Evolutionary conservation across 345 rosid species (phyloP).

Genomic region (Camelina neglecta): DNA sequence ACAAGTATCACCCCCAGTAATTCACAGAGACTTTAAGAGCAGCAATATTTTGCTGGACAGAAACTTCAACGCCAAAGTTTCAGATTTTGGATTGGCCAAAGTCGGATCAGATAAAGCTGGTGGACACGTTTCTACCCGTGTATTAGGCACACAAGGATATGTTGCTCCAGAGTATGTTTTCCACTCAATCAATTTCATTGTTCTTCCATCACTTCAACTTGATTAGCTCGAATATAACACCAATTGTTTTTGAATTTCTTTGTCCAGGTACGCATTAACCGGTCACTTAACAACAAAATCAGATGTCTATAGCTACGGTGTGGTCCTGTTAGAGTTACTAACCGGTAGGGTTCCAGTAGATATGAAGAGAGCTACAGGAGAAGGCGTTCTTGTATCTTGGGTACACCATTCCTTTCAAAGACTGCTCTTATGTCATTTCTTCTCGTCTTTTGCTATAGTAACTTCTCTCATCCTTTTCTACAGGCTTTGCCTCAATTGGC

Average conservation of each 20-base stretch:
- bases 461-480: background rate
- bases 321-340: conserved; percentile 87
- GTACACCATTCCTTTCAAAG: conserved; percentile 43
- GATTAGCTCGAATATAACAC: background rate
- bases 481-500: conserved; percentile 82
- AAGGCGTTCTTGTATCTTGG: conserved; percentile 90
- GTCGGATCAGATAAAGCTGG: conserved; percentile 76
- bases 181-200: background rate
- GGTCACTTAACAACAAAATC: conserved; percentile 96
- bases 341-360: conserved; percentile 91
- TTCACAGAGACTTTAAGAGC: conserved; percentile 81
- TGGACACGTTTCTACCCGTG: conserved; percentile 78
- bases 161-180: conserved; percentile 74
- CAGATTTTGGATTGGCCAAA: conserved; percentile 82
- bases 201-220: background rate
- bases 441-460: conserved; percentile 1
- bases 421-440: background rate
- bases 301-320: conserved; percentile 92
- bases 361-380: conserved; percentile 78
- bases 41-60: conserved; percentile 74
- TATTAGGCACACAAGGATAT: conserved; percentile 81
- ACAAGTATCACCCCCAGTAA: conserved; percentile 69
- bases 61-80: conserved; percentile 71
- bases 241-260: background rate
- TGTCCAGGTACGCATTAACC: conserved; percentile 81